These are phyloP conservation scores for Ceratocystis diversiconidia DNA, from an alignment of 2,329 filamentous ascomycete genomes.

Conservation along the genomic window DNA sequence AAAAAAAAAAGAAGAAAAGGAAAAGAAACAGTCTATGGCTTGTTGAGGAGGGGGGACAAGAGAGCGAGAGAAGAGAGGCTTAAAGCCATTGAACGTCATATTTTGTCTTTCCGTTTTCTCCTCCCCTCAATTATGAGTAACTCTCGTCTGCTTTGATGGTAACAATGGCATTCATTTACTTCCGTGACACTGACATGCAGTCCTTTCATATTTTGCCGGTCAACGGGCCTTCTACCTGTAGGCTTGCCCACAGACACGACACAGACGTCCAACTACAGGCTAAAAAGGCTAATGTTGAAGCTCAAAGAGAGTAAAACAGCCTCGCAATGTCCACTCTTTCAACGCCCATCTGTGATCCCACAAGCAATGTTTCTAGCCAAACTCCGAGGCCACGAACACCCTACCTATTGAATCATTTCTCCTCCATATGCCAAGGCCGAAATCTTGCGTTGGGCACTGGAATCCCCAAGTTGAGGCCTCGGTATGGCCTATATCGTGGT, in stretches of 20 bases:
- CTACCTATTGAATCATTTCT: too few relatives aligned
- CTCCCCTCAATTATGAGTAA: neutral
- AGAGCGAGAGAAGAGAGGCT: neutral
- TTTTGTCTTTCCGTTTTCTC: neutral
- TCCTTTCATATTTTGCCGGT: neutral
- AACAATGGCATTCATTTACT: neutral
- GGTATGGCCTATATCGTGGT: too few relatives aligned
- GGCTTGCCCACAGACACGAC: too few relatives aligned
- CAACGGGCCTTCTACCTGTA: neutral
- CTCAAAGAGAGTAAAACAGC: neutral
- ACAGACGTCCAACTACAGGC: too few relatives aligned
- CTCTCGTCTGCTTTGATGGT: neutral
- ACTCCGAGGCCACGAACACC: too few relatives aligned
- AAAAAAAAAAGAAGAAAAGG: neutral
- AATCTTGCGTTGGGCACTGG: too few relatives aligned
- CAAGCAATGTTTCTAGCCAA: too few relatives aligned
- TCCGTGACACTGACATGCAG: neutral
- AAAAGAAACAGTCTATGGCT: neutral
- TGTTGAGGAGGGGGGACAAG: neutral
- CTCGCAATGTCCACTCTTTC: too few relatives aligned
- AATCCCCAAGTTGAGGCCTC: too few relatives aligned
- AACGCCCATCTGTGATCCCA: too few relatives aligned
- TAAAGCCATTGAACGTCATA: neutral
- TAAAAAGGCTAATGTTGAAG: neutral
- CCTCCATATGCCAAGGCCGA: too few relatives aligned